Evolutionary conservation across 1,284 basidiomycete species (phyloP).

Genomic region (Mycosarcoma maydis): DNA sequence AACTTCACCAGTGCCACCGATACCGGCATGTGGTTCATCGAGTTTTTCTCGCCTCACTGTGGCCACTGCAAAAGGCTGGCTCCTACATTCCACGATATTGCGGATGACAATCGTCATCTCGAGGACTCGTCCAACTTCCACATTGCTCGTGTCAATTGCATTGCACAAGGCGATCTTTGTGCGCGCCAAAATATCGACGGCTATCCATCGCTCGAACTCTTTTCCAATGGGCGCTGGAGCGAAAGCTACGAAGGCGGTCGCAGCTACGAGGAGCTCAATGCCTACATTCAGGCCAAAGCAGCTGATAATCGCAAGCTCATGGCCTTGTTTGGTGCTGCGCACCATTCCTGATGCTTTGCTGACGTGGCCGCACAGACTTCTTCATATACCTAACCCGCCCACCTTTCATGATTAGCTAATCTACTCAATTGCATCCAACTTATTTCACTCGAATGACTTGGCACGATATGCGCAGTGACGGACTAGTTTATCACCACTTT

Average conservation of each 20-base stretch:
- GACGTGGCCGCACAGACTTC: neutral
- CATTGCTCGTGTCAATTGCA: conserved; percentile 62
- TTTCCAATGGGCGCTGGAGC: conserved; percentile 41
- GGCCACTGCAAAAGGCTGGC: conserved; percentile 78
- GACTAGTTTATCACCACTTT: neutral
- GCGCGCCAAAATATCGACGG: conserved; percentile 40
- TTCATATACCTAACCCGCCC: neutral
- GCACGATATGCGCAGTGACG: neutral
- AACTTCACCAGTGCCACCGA: conserved; percentile 33
- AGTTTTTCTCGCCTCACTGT: conserved; percentile 75
- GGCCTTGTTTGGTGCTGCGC: neutral
- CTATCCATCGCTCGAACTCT: conserved; percentile 53
- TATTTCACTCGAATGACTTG: neutral
- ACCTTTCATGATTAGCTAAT: neutral
- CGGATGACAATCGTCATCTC: conserved; percentile 56
- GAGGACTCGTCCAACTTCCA: conserved; percentile 52
- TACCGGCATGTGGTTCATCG: conserved; percentile 52
- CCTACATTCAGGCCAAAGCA: conserved; percentile 36
- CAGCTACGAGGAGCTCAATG: conserved; percentile 23
- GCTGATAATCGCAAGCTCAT: conserved; percentile 38
- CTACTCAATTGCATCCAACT: neutral
- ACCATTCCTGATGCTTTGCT: neutral
- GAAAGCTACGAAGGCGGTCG: conserved; percentile 43
- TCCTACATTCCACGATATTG: conserved; percentile 82
- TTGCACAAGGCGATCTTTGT: conserved; percentile 56